Conservation (phyloP, 306 rosid species). For the Mimosa pudica region DNA sequence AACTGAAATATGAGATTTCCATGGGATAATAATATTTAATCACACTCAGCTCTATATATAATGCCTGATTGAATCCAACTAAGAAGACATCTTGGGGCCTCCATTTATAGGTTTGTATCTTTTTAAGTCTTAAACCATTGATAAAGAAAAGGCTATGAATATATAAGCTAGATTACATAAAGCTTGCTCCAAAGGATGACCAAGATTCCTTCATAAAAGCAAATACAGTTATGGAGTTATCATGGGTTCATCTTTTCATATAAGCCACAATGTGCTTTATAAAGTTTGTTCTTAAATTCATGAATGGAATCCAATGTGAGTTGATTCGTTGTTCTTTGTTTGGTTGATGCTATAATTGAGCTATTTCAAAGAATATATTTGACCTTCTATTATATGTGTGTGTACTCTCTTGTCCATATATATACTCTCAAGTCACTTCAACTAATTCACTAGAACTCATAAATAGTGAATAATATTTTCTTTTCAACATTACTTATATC, state of each 20-base stretch:
- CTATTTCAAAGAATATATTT: not conserved
- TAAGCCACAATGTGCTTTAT: constrained; percentile 43
- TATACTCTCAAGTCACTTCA: no score
- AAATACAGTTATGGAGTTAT: constrained; percentile 40
- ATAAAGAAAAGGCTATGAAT: constrained; percentile 16
- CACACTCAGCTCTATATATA: constrained; percentile 15
- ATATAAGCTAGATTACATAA: constrained; percentile 40
- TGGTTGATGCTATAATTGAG: not conserved
- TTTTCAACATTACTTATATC: no score
- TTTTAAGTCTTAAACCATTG: constrained; percentile 19
- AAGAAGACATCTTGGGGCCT: constrained; percentile 39
- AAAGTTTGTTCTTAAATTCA: constrained; percentile 47
- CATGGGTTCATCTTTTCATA: constrained; percentile 50
- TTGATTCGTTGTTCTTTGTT: not conserved
- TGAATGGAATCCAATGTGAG: constrained; percentile 68
- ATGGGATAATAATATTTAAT: constrained; percentile 26
- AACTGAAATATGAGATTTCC: not conserved
- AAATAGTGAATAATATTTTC: no score
- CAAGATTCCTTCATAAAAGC: constrained; percentile 52
- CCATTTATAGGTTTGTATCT: constrained; percentile 29
- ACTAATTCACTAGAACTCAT: no score
- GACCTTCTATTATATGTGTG: no score
- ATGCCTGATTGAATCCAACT: constrained; percentile 34
- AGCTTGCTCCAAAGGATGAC: constrained; percentile 56
- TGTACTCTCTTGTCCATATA: no score